Conservation (phyloP, 1,284 basidiomycete species). For the Waitea zeae region DNA sequence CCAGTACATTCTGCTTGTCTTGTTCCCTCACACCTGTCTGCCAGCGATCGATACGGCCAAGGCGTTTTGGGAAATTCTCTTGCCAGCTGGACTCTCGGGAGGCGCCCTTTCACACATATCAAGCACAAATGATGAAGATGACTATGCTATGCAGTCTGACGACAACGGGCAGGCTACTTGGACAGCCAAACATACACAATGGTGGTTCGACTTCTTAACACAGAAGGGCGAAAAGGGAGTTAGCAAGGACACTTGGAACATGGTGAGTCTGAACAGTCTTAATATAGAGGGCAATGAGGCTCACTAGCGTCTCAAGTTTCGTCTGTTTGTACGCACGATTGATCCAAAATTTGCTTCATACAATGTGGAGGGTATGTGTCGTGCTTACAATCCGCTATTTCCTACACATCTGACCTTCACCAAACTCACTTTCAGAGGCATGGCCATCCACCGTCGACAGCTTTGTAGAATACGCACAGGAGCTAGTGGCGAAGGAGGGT, state of each 20-base stretch:
- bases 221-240: slow-evolving; percentile 66
- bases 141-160: slow-evolving; percentile 19
- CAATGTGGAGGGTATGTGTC: slow-evolving; percentile 61
- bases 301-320: slow-evolving; percentile 29
- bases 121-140: slow-evolving; percentile 21
- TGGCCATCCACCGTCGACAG: slow-evolving; percentile 86
- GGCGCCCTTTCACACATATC: slow-evolving; percentile 40
- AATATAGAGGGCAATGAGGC: not conserved
- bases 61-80: slow-evolving; percentile 74
- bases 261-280: slow-evolving; percentile 45
- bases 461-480: slow-evolving; percentile 60
- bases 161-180: slow-evolving; percentile 39
- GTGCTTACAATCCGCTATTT: not conserved
- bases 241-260: slow-evolving; percentile 88
- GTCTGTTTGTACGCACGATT: slow-evolving; percentile 70
- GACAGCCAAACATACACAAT: slow-evolving; percentile 45
- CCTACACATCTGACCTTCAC: not conserved
- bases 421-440: slow-evolving; percentile 35
- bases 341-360: slow-evolving; percentile 71
- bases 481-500: no score
- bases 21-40: slow-evolving; percentile 5
- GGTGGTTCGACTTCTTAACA: slow-evolving; percentile 77
- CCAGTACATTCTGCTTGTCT: slow-evolving; percentile 7
- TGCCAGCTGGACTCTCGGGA: slow-evolving; percentile 63
- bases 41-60: slow-evolving; percentile 57